Conservation (phyloP, 164 flowering plant species). For the Berberis vulgaris region DNA sequence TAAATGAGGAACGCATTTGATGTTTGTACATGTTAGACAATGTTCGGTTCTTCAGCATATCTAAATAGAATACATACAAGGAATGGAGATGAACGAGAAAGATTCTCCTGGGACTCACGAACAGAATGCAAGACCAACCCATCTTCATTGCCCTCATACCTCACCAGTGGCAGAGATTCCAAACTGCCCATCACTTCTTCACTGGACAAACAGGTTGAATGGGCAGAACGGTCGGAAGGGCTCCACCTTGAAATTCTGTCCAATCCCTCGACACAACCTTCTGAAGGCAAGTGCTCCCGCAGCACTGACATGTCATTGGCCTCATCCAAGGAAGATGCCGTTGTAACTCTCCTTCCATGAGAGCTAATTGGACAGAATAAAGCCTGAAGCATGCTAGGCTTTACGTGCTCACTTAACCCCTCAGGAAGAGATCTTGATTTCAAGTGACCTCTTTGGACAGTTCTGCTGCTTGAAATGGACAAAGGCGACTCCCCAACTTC, state of each 20-base stretch:
- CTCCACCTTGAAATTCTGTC: constrained; percentile 15
- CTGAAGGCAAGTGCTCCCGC: constrained; percentile 12
- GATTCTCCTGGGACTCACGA: constrained; percentile 10
- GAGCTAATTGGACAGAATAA: constrained; percentile 19
- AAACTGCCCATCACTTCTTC: constrained; percentile 12
- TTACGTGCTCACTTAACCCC: constrained; percentile 4
- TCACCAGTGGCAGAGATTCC: constrained; percentile 7
- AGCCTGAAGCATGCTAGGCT: constrained; percentile 19
- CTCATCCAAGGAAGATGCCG: constrained; percentile 14
- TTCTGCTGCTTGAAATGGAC: constrained; percentile 17
- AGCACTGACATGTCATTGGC: constrained; percentile 16
- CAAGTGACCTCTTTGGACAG: constrained; percentile 8
- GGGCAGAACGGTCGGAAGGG: constrained; percentile 15
- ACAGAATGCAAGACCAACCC: constrained; percentile 3
- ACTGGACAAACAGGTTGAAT: constrained; percentile 20
- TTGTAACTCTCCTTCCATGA: constrained; percentile 2
- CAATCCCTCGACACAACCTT: constrained; percentile 16
- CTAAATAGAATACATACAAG: constrained; percentile 21
- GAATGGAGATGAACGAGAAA: constrained; percentile 19
- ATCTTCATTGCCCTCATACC: constrained; percentile 14
- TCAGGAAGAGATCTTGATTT: constrained; percentile 19
- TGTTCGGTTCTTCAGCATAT: neutral
- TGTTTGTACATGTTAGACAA: no score
- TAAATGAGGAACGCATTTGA: no score
- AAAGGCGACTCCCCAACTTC: constrained; percentile 14